These are phyloP conservation scores for Chenopodium formosanum DNA, from an alignment of 148 eudicot species.

Conservation along the genomic window DNA sequence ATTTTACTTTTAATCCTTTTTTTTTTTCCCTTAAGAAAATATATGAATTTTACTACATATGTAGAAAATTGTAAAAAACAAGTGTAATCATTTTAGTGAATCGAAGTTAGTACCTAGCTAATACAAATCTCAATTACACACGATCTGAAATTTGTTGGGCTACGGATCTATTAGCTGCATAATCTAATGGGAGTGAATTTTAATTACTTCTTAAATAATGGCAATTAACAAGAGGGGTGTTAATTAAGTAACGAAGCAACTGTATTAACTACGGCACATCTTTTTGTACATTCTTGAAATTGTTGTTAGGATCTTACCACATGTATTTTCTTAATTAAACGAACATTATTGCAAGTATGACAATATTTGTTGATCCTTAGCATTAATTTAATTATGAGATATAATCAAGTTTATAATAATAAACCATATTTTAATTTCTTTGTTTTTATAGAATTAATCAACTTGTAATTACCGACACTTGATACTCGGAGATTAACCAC, in stretches of 20 bases:
- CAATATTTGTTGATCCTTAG: neutral
- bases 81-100: too few species aligned
- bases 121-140: too few species aligned
- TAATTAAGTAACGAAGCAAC: neutral
- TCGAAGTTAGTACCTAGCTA: too few species aligned
- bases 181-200: too few species aligned
- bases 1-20: too few species aligned
- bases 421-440: neutral
- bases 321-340: slow-evolving; percentile 25
- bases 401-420: neutral
- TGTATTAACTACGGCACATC: slow-evolving; percentile 7
- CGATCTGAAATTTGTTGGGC: too few species aligned
- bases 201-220: too few species aligned
- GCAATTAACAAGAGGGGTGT: neutral
- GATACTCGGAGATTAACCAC: neutral
- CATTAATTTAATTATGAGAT: neutral
- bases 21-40: too few species aligned
- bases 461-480: neutral
- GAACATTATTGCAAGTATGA: neutral
- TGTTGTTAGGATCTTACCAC: slow-evolving; percentile 22
- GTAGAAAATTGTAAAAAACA: too few species aligned
- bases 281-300: slow-evolving; percentile 1
- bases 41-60: too few species aligned
- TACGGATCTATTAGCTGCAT: too few species aligned
- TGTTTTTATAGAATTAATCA: neutral